These are phyloP conservation scores for Pyrenopolyporus hunteri DNA, from an alignment of 495 filamentous ascomycete genomes.

Conservation along the genomic window DNA sequence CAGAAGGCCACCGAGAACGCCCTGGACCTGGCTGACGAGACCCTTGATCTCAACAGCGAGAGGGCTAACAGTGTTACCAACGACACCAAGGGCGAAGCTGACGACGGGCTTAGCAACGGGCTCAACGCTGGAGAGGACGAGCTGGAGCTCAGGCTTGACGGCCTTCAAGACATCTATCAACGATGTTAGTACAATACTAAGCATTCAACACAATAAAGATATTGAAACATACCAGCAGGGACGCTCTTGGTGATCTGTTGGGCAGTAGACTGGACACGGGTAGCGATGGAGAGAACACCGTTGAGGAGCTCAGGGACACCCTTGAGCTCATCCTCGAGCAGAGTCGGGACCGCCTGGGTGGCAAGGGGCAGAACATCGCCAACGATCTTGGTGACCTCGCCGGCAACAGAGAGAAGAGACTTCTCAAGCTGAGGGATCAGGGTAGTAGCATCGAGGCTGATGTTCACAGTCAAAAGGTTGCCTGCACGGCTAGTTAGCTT, in stretches of 20 bases:
- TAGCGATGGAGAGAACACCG: slow-evolving; percentile 22
- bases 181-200: slow-evolving; percentile 32
- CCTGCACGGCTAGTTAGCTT: not conserved
- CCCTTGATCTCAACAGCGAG: slow-evolving; percentile 1
- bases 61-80: slow-evolving; percentile 4
- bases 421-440: slow-evolving; percentile 30
- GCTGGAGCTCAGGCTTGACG: slow-evolving; percentile 37
- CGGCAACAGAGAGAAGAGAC: slow-evolving; percentile 20
- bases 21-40: slow-evolving; percentile 17
- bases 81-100: slow-evolving; percentile 21
- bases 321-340: slow-evolving; percentile 27
- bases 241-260: slow-evolving; percentile 12
- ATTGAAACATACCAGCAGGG: slow-evolving; percentile 20
- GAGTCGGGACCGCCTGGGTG: not conserved
- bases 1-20: slow-evolving; percentile 24
- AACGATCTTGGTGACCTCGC: slow-evolving; percentile 27
- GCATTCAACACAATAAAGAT: not conserved
- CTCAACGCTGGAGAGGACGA: slow-evolving; percentile 24
- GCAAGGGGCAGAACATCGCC: slow-evolving; percentile 21
- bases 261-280: slow-evolving; percentile 27
- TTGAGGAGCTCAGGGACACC: slow-evolving; percentile 22
- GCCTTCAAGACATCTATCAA: slow-evolving; percentile 24
- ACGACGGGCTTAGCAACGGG: slow-evolving; percentile 32
- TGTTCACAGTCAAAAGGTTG: not conserved
- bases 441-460: slow-evolving; percentile 8